phyloP scores from a whole-genome alignment of 495 filamentous ascomycete species.

The Penicillium crystallinum region DNA sequence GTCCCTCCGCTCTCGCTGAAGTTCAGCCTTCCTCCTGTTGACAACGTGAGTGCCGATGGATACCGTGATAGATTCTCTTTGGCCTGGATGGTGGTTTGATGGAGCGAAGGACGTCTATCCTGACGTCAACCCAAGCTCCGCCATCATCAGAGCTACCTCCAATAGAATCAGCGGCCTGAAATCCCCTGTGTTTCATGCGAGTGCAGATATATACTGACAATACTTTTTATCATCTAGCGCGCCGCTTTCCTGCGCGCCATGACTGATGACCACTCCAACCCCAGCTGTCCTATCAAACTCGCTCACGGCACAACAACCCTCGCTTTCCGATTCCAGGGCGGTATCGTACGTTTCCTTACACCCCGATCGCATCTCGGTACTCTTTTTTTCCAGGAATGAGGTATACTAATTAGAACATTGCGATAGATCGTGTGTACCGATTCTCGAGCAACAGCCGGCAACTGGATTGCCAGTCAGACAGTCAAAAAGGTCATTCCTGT shows the following conservation, averaged over 20 bases:
- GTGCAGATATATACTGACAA: not conserved
- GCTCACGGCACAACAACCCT: conserved; percentile 99
- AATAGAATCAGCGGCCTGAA: not conserved
- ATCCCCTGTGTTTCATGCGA: not conserved
- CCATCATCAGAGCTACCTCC: conserved; percentile 3
- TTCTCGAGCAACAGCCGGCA: conserved; percentile 90
- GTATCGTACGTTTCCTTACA: conserved; percentile 55
- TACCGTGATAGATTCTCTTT: not conserved
- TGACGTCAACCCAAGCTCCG: conserved; percentile 7
- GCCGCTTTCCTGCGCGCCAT: conserved; percentile 91
- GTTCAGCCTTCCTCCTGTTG: conserved; percentile 91
- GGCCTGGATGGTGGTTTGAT: not conserved
- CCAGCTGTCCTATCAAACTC: conserved; percentile 95
- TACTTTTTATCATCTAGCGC: conserved; percentile 46
- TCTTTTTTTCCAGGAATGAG: not conserved
- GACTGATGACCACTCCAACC: conserved; percentile 96
- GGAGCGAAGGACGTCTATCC: not conserved
- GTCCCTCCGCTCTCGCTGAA: conserved; percentile 73
- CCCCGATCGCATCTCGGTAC: not conserved
- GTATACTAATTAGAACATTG: not conserved
- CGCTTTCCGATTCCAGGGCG: conserved; percentile 93
- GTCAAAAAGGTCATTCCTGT: conserved; percentile 94
- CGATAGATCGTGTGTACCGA: conserved; percentile 84
- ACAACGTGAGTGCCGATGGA: conserved; percentile 59
- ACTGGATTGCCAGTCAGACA: conserved; percentile 98